A percentile compares a stretch with the other conserved stretches of the same genome.
These are phyloP conservation scores for Neopestalotiopsis rosae DNA, from an alignment of 2,329 filamentous ascomycete species.

Conservation along the genomic window DNA sequence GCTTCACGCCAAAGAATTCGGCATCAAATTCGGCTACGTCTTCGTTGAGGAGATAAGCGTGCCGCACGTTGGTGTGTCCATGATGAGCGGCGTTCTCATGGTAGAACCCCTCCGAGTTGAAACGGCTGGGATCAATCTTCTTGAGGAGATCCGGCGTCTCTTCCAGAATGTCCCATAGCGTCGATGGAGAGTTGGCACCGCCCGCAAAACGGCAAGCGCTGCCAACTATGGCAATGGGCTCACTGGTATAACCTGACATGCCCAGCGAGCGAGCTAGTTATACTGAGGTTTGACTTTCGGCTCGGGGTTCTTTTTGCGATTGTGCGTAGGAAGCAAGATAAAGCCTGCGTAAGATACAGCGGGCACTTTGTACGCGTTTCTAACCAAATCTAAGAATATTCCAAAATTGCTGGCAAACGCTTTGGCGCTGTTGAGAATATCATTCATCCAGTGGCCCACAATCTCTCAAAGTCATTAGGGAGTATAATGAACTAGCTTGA, in stretches of 20 bases:
- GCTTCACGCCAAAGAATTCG: slow-evolving; percentile 45
- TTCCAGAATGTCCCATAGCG: slow-evolving; percentile 18
- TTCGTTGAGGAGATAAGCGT: slow-evolving; percentile 28
- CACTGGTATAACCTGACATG: slow-evolving; percentile 2
- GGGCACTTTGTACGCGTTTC: background rate
- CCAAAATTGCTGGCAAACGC: background rate
- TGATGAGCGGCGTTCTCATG: slow-evolving; percentile 26
- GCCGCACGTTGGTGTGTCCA: slow-evolving; percentile 28
- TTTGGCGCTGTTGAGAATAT: background rate
- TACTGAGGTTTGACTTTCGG: background rate
- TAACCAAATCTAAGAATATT: background rate
- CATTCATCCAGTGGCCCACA: background rate
- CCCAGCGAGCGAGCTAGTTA: background rate
- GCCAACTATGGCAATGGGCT: slow-evolving; percentile 22
- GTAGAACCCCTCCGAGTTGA: slow-evolving; percentile 22
- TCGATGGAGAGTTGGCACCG: slow-evolving; percentile 17
- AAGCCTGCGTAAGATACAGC: slow-evolving; percentile 1
- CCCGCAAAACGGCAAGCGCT: slow-evolving; percentile 22
- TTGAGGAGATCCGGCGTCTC: slow-evolving; percentile 12
- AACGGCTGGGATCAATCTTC: slow-evolving; percentile 15
- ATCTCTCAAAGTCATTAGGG: background rate
- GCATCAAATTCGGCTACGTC: slow-evolving; percentile 40
- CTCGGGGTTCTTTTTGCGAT: background rate
- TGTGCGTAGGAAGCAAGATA: background rate
- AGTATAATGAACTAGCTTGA: background rate